phyloP scores from a whole-genome alignment of 1,284 basidiomycete species.

The Marasmius sp. region DNA sequence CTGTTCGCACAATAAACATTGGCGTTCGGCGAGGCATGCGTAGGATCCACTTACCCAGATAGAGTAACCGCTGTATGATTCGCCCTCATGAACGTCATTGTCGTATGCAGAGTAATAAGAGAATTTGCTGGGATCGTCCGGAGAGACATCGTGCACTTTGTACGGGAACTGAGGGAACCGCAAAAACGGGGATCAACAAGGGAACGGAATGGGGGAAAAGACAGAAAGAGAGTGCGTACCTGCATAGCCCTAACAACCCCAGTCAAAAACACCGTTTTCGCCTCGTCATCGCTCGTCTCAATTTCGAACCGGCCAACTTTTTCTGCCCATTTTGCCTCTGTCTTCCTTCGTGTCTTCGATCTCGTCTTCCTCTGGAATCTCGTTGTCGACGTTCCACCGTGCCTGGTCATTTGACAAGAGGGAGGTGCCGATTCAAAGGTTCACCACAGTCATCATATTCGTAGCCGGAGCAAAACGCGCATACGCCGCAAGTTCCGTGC shows the following conservation, averaged over 20 bases:
- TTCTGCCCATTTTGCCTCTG: constrained; percentile 69
- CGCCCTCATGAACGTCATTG: constrained; percentile 57
- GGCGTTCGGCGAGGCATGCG: background rate
- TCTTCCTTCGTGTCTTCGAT: constrained; percentile 55
- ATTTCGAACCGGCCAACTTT: constrained; percentile 67
- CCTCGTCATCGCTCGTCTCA: constrained; percentile 47
- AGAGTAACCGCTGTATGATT: constrained; percentile 80
- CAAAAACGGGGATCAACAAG: constrained; percentile 3
- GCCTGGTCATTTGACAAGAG: constrained; percentile 81
- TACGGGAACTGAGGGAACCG: constrained; percentile 65
- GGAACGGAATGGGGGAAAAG: background rate
- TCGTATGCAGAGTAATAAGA: constrained; percentile 80
- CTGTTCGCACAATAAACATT: constrained; percentile 27
- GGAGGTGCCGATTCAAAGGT: constrained; percentile 73
- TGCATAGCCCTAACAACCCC: constrained; percentile 69
- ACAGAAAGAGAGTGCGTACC: constrained; percentile 30
- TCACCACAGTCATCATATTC: constrained; percentile 30
- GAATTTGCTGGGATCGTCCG: constrained; percentile 24
- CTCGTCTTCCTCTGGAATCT: constrained; percentile 60
- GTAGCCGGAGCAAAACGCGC: constrained; percentile 42
- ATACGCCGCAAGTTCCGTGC: constrained; percentile 58
- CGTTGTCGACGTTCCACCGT: constrained; percentile 55
- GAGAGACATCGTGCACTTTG: constrained; percentile 63
- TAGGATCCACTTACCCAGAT: constrained; percentile 60
- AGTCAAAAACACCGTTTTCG: constrained; percentile 65